Conservation (phyloP, 2,329 filamentous ascomycete species). For the Ceratocystis lukuohia region DNA sequence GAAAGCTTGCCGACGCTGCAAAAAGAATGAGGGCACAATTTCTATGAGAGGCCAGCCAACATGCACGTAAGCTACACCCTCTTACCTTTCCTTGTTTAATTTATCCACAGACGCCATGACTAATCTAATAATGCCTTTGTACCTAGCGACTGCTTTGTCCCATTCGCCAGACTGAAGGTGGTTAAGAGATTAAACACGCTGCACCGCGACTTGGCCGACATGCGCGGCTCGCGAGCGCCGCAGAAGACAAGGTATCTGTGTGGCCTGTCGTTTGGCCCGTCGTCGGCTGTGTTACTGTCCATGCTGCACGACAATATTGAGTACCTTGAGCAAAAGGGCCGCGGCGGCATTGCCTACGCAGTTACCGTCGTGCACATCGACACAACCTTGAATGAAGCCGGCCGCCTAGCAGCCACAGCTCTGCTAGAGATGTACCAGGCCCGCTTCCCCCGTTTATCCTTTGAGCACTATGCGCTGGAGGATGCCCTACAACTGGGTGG, state of each 20-base stretch:
- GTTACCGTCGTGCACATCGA: conserved; percentile 48
- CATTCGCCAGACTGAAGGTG: conserved; percentile 65
- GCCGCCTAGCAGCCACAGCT: conserved; percentile 29
- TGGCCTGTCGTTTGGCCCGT: conserved; percentile 71
- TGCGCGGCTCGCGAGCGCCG: conserved; percentile 25
- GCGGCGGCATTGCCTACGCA: conserved; percentile 53
- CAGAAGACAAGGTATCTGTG: conserved; percentile 44
- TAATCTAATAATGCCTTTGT: not conserved
- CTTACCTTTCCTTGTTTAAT: not conserved
- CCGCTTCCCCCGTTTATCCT: conserved; percentile 52
- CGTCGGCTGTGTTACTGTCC: conserved; percentile 64
- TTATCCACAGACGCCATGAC: conserved; percentile 17
- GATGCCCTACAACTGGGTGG: conserved; percentile 40
- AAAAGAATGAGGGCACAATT: conserved; percentile 15
- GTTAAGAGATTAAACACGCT: conserved; percentile 54
- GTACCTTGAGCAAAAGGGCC: conserved; percentile 46
- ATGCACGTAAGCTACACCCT: conserved; percentile 22
- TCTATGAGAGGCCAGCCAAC: conserved; percentile 21
- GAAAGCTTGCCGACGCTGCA: conserved; percentile 17
- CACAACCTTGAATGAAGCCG: conserved; percentile 26
- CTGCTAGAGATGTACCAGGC: conserved; percentile 41
- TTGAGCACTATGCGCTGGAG: conserved; percentile 50
- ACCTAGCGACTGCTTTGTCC: conserved; percentile 52
- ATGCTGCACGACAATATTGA: conserved; percentile 58
- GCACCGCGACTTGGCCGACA: conserved; percentile 34